Evolutionary conservation across 129 eudicot genomes (phyloP).

Genomic region (Lactuca sativa): DNA sequence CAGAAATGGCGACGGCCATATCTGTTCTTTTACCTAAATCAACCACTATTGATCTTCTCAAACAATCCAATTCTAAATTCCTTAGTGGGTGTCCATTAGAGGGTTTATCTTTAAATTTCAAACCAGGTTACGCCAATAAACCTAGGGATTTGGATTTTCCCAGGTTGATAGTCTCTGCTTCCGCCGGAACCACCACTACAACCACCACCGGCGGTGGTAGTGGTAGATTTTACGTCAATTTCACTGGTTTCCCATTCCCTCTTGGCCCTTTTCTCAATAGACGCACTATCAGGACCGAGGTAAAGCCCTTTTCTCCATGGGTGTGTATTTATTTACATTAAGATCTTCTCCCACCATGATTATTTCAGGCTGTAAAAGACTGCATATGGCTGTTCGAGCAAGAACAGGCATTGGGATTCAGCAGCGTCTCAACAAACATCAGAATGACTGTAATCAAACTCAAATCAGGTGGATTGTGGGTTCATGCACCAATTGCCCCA

Average conservation of each 20-base stretch:
- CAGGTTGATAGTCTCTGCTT: slow-evolving; percentile 54
- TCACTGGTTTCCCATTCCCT: slow-evolving; percentile 97
- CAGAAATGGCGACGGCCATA: slow-evolving; percentile 49
- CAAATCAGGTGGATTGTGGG: slow-evolving; percentile 96
- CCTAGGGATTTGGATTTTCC: slow-evolving; percentile 16
- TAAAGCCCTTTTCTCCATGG: not conserved
- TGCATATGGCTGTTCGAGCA: slow-evolving; percentile 94
- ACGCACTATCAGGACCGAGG: slow-evolving; percentile 88
- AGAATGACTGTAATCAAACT: slow-evolving; percentile 98
- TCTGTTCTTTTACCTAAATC: slow-evolving; percentile 53
- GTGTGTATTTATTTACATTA: slow-evolving; percentile 7
- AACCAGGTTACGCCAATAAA: slow-evolving; percentile 28
- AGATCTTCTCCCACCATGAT: not conserved
- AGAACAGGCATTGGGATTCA: slow-evolving; percentile 98
- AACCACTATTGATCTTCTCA: slow-evolving; percentile 27
- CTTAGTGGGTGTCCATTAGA: slow-evolving; percentile 43
- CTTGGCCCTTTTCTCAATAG: slow-evolving; percentile 95
- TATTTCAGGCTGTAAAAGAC: slow-evolving; percentile 76
- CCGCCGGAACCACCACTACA: slow-evolving; percentile 32
- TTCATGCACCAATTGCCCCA: slow-evolving; percentile 99
- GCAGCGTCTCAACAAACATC: slow-evolving; percentile 95
- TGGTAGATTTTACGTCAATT: slow-evolving; percentile 75
- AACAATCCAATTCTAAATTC: slow-evolving; percentile 43
- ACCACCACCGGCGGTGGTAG: slow-evolving; percentile 26
- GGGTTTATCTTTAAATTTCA: slow-evolving; percentile 35